Evolutionary conservation across 2,329 filamentous ascomycete genomes (phyloP), one percentile per base, ranked within the genome.

Genomic region (Colletotrichum gigasporum): DNA sequence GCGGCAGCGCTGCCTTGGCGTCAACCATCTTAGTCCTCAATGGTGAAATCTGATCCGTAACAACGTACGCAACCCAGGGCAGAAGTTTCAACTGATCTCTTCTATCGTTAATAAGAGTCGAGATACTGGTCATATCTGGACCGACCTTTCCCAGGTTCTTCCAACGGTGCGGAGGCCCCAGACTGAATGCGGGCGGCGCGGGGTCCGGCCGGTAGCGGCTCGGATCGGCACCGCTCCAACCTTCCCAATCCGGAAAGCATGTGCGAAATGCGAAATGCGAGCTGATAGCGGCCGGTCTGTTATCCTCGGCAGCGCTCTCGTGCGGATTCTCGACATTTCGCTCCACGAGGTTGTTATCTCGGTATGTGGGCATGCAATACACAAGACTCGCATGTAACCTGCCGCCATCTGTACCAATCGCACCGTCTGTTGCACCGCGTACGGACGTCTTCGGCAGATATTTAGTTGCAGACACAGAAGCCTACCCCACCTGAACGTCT

Each of bases 181-280:
- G 20, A 11, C 32, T 18, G 48, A 24, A 24, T 14, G 5, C 16
- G 14, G n/a, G 35, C 37, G 22, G 50, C 18, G 50, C n/a, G 50
- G 50, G 35, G 50, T 39, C 50, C 24, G 35, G 22, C 37, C 37
- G 37, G 51, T 34, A 20, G 35, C 35, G 37, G 26, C 32, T 20
- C 24, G n/a, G 14, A 18, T 32, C 18, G 24, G 35, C 20, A 18
- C 37, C 54, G 54, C 54, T 48, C 42, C 0, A 22, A n/a, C 42
- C 20, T 58, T 47, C 54, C 54, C 54, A 0, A 58, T 48, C 28
- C 54, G 54, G 42, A 24, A 48, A 39, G 20, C 41, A 3, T 47
- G 44, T 37, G 44, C 37, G 53, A 35, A 12, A 41, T 41, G 37
- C 37, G 14, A n/a, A n/a, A 5, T 24, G 30, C 30, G 51, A 24